Evolutionary conservation across 116 monocot genomes (phyloP).

Genomic region (Zostera marina): DNA sequence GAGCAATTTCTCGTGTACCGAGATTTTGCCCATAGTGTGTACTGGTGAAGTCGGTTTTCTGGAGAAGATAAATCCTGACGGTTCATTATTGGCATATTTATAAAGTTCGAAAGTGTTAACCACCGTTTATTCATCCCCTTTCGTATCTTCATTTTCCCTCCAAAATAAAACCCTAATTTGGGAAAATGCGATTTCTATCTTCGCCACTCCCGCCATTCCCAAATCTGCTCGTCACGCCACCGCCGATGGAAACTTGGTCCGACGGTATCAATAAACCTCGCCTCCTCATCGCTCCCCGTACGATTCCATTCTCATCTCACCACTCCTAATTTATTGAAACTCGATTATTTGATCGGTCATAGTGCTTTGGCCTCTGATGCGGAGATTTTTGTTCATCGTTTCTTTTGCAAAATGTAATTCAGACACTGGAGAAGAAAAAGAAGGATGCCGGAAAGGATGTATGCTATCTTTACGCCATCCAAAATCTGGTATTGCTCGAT

Average conservation of each 20-base stretch:
- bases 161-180: not conserved
- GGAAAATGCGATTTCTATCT: not conserved
- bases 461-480: conserved; percentile 7
- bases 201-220: not conserved
- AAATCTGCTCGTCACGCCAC: not conserved
- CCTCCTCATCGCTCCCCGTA: conserved; percentile 5
- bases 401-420: conserved; percentile 2
- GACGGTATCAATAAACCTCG: conserved; percentile 2
- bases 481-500: conserved; percentile 4
- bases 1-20: too few species aligned
- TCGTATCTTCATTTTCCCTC: not conserved
- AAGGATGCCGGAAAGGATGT: not conserved
- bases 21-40: too few species aligned
- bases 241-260: conserved; percentile 3
- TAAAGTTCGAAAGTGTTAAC: too few species aligned
- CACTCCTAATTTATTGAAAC: not conserved
- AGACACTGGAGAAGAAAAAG: not conserved
- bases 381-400: not conserved
- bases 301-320: not conserved
- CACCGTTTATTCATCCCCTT: too few species aligned
- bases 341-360: not conserved
- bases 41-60: too few species aligned
- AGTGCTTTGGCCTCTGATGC: not conserved
- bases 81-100: too few species aligned
- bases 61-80: too few species aligned